Evolutionary conservation across 1,139 yeast genomes (phyloP).

Genomic region (Pichia sp.): DNA sequence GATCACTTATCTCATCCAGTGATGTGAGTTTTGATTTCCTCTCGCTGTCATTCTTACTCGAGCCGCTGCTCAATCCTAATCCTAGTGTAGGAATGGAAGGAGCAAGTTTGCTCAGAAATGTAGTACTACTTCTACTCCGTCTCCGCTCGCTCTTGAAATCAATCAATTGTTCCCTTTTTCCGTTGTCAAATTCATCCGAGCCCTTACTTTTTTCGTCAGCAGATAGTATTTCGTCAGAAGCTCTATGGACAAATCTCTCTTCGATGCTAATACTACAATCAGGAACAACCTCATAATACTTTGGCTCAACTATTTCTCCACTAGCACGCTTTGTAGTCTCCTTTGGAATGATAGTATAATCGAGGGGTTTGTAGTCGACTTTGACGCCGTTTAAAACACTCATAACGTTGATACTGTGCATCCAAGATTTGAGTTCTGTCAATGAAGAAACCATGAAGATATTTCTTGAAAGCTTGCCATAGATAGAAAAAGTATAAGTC

Average conservation of each 20-base stretch:
- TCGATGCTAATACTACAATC: neutral
- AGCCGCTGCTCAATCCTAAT: neutral
- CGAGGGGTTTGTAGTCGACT: conserved; percentile 25
- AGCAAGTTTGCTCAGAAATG: neutral
- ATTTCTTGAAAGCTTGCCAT: conserved; percentile 37
- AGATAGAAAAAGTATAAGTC: conserved; percentile 33
- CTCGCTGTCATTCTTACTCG: neutral
- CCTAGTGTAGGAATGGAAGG: conserved; percentile 3
- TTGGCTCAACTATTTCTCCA: neutral
- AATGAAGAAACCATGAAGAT: conserved; percentile 31
- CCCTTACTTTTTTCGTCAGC: neutral
- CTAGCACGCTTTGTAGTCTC: neutral
- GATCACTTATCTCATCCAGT: neutral
- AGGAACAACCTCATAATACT: conserved; percentile 17
- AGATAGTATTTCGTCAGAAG: neutral
- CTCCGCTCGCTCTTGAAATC: neutral
- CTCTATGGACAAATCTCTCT: neutral
- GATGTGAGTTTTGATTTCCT: neutral
- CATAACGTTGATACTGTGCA: conserved; percentile 50
- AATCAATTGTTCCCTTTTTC: neutral
- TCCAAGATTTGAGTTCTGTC: conserved; percentile 51
- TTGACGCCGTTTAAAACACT: conserved; percentile 43
- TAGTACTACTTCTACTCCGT: conserved; percentile 14
- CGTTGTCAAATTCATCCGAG: neutral
- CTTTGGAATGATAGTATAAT: conserved; percentile 7